A percentile compares a stretch with the other conserved stretches of the same genome.
Evolutionary conservation across 345 rosid genomes (phyloP).

Genomic region (Acer negundo): DNA sequence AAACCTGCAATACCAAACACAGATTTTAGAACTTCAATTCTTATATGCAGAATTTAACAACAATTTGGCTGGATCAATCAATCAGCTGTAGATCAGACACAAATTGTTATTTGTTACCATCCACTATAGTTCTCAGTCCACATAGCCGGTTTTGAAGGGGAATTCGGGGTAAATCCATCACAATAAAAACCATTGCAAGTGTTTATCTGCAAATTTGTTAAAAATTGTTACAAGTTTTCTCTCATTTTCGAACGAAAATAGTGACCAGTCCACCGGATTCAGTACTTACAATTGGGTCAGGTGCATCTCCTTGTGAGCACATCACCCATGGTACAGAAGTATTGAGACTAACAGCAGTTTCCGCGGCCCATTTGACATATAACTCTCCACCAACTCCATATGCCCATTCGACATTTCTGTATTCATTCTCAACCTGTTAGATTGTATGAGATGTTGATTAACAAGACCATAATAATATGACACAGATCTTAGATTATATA

Average conservation of each 20-base stretch:
- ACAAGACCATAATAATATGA: background rate
- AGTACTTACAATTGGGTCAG: constrained; percentile 56
- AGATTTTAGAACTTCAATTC: background rate
- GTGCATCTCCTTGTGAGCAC: constrained; percentile 62
- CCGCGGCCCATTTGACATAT: constrained; percentile 68
- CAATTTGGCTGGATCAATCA: background rate
- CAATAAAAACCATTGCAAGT: constrained; percentile 78
- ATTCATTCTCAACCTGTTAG: constrained; percentile 67
- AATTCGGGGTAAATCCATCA: constrained; percentile 52
- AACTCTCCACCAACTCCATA: constrained; percentile 53
- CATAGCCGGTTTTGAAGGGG: constrained; percentile 61
- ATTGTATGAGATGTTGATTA: background rate
- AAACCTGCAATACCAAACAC: constrained; percentile 41
- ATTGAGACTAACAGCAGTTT: constrained; percentile 58
- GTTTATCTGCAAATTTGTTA: constrained; percentile 46
- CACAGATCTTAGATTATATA: background rate
- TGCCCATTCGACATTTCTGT: constrained; percentile 56
- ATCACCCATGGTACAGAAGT: constrained; percentile 74
- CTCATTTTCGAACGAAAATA: background rate
- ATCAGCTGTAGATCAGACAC: background rate
- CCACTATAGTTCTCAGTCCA: constrained; percentile 76
- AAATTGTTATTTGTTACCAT: constrained; percentile 50
- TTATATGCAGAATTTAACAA: background rate
- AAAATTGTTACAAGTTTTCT: background rate
- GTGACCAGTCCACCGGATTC: background rate